These are phyloP conservation scores for Phytopythium helicoides DNA, from an alignment of 352 stramenopile species.

Conservation along the genomic window DNA sequence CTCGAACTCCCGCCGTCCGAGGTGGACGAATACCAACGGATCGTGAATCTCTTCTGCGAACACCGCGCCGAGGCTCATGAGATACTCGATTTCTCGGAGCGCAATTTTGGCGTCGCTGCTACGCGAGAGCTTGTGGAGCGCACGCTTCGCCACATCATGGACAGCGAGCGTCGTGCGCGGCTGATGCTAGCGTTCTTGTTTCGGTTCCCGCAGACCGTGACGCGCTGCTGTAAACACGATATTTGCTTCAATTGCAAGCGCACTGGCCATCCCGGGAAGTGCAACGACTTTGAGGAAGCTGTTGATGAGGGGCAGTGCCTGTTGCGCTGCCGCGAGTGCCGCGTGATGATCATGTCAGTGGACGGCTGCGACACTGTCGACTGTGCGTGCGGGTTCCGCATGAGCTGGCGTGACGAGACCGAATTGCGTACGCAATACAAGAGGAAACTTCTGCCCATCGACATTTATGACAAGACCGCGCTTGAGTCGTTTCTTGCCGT, in stretches of 20 bases:
- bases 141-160: constrained; percentile 19
- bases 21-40: constrained; percentile 9
- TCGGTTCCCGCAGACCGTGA: constrained; percentile 20
- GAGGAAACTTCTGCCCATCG: constrained; percentile 19
- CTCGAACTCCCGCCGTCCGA: constrained; percentile 10
- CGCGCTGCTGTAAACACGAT: constrained; percentile 25
- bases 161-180: constrained; percentile 35
- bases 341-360: constrained; percentile 36
- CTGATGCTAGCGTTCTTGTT: constrained; percentile 35
- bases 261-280: constrained; percentile 24
- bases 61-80: constrained; percentile 15
- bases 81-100: constrained; percentile 17
- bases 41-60: constrained; percentile 15
- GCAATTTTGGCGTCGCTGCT: constrained; percentile 3
- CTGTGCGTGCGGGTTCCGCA: constrained; percentile 45
- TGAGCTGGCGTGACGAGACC: constrained; percentile 31
- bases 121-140: constrained; percentile 9
- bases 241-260: constrained; percentile 63
- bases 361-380: constrained; percentile 43
- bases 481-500: background rate
- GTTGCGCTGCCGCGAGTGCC: constrained; percentile 38
- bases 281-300: constrained; percentile 15
- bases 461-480: constrained; percentile 21
- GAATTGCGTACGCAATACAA: constrained; percentile 10
- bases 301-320: constrained; percentile 22